Conservation (phyloP, 305 asterid genomes). For the Coffea humblotiana region DNA sequence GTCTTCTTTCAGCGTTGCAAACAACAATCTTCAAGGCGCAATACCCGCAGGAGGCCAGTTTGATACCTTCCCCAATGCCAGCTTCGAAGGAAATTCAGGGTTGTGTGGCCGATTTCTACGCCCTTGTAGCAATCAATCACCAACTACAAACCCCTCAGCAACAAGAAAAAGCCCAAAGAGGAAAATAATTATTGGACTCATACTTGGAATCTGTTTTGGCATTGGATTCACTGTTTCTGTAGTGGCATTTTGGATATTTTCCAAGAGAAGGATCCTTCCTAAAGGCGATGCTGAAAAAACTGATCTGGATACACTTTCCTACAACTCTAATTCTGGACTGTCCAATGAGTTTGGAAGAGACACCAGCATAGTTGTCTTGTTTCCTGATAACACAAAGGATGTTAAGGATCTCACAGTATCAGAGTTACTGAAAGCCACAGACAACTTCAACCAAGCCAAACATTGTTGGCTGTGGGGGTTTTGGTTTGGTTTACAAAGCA, state of each 20-base stretch:
- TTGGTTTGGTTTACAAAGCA: slow-evolving; percentile 91
- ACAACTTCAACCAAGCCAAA: slow-evolving; percentile 88
- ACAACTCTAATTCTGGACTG: slow-evolving; percentile 65
- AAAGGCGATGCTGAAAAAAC: slow-evolving; percentile 49
- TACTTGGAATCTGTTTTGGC: slow-evolving; percentile 65
- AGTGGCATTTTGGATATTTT: slow-evolving; percentile 59
- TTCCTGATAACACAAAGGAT: slow-evolving; percentile 61
- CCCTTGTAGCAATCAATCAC: slow-evolving; percentile 39
- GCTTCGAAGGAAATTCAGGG: slow-evolving; percentile 36
- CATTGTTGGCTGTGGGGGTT: slow-evolving; percentile 95
- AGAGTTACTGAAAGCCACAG: slow-evolving; percentile 85
- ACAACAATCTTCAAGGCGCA: slow-evolving; percentile 44
- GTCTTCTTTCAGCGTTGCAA: slow-evolving; percentile 39
- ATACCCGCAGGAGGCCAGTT: slow-evolving; percentile 50
- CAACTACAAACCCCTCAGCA: slow-evolving; percentile 22
- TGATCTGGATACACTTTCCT: slow-evolving; percentile 55
- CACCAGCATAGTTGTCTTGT: slow-evolving; percentile 67
- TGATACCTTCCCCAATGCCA: slow-evolving; percentile 35
- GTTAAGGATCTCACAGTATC: slow-evolving; percentile 64
- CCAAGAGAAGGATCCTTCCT: slow-evolving; percentile 62
- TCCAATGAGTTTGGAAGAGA: slow-evolving; percentile 63
- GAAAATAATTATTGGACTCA: slow-evolving; percentile 56
- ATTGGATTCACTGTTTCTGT: slow-evolving; percentile 54
- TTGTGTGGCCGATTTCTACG: slow-evolving; percentile 67
- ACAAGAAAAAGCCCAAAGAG: slow-evolving; percentile 40